Evolutionary conservation across 164 flowering plant genomes (phyloP).

Genomic region (Pachysandra terminalis): DNA sequence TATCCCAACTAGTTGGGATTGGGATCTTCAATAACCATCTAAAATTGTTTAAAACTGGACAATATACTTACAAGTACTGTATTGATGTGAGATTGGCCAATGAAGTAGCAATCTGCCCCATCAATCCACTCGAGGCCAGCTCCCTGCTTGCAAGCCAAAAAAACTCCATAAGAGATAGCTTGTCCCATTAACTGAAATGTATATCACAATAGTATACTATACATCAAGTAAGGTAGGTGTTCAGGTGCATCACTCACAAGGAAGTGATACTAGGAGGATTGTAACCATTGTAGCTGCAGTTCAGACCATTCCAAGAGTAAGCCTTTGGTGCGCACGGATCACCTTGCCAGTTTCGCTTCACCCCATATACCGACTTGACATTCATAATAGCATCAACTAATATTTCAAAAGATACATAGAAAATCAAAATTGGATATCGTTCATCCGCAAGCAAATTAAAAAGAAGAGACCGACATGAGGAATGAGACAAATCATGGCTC

Average conservation of each 20-base stretch:
- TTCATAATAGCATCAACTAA: conserved; percentile 5
- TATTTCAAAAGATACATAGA: too few relatives aligned
- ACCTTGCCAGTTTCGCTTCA: too few relatives aligned
- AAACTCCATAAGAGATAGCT: not conserved
- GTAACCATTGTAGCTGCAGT: conserved; percentile 26
- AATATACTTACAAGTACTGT: conserved; percentile 32
- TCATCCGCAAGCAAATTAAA: not conserved
- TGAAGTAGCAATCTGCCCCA: conserved; percentile 29
- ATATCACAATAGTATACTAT: not conserved
- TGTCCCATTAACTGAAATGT: not conserved
- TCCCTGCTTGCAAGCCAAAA: conserved; percentile 23
- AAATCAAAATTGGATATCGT: not conserved
- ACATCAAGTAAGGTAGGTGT: too few relatives aligned
- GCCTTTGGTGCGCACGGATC: too few relatives aligned
- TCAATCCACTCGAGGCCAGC: conserved; percentile 36
- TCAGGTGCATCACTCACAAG: too few relatives aligned
- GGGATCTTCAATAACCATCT: too few relatives aligned
- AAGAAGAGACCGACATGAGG: not conserved
- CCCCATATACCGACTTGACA: conserved; percentile 29
- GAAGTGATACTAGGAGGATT: conserved; percentile 24
- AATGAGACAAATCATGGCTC: not conserved
- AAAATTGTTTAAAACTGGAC: too few relatives aligned
- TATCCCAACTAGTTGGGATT: too few relatives aligned
- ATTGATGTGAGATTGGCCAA: conserved; percentile 28
- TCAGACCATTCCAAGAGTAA: too few relatives aligned